phyloP scores from a whole-genome alignment of 495 filamentous ascomycete species.

The Penicillium coprophilum region DNA sequence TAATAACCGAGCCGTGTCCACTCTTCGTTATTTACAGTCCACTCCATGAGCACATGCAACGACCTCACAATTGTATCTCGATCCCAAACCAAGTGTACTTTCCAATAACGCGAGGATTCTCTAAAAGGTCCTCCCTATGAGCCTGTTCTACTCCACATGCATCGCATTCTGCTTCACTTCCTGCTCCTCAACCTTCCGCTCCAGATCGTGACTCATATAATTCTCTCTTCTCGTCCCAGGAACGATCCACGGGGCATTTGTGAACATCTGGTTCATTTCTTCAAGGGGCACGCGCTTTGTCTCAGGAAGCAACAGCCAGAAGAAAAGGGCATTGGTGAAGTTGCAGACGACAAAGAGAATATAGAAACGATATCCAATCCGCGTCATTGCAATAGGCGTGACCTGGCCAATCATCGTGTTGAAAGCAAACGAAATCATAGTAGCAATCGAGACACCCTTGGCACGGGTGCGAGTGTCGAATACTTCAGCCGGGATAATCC shows the following conservation, averaged over 20 bases:
- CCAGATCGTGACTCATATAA: conserved; percentile 39
- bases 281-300: conserved; percentile 65
- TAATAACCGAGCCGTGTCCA: too few species aligned
- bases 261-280: conserved; percentile 71
- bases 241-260: conserved; percentile 66
- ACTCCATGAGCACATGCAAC: neutral
- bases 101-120: neutral
- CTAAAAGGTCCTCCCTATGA: neutral
- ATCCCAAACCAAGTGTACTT: neutral
- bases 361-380: conserved; percentile 54
- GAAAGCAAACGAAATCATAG: conserved; percentile 65
- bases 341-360: conserved; percentile 56
- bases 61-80: neutral
- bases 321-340: conserved; percentile 59
- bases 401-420: conserved; percentile 74
- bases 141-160: conserved; percentile 23
- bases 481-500: conserved; percentile 70
- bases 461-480: conserved; percentile 67
- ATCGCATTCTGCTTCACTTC: conserved; percentile 33
- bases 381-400: conserved; percentile 58
- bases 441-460: conserved; percentile 66
- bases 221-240: conserved; percentile 44
- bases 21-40: neutral
- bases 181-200: conserved; percentile 40
- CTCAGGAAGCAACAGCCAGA: conserved; percentile 64